Evolutionary conservation across 108 stramenopile genomes (phyloP).

Genomic region (Fragilaria radians): DNA sequence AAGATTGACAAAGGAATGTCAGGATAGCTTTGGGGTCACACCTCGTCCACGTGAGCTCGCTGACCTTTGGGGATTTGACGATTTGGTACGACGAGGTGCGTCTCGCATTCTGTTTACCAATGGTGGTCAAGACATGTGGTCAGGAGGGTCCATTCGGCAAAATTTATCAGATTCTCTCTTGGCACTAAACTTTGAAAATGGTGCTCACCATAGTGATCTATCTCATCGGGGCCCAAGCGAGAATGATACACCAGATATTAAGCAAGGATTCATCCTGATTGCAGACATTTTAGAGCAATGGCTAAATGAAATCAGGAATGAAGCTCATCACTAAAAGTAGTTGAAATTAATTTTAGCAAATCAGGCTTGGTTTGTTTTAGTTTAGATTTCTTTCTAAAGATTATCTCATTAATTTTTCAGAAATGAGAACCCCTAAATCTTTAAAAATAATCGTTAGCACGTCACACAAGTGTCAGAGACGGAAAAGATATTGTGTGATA

Average conservation of each 20-base stretch:
- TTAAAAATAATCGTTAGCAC: too few relatives aligned
- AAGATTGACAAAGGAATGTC: constrained; percentile 50
- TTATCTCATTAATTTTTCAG: too few relatives aligned
- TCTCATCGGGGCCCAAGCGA: constrained; percentile 38
- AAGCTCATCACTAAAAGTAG: neutral
- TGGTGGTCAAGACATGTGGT: constrained; percentile 66
- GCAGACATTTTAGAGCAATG: constrained; percentile 43
- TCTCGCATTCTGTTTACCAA: constrained; percentile 74
- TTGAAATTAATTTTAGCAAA: neutral
- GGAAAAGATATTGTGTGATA: too few relatives aligned
- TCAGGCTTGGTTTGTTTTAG: neutral
- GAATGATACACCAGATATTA: constrained; percentile 61
- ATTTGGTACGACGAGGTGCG: constrained; percentile 40
- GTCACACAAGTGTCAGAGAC: too few relatives aligned
- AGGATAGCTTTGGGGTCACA: constrained; percentile 49
- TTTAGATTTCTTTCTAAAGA: too few relatives aligned
- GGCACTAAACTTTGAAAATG: constrained; percentile 73
- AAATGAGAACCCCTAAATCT: too few relatives aligned
- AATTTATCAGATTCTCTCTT: constrained; percentile 42
- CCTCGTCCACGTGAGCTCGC: constrained; percentile 57
- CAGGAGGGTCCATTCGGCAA: constrained; percentile 28
- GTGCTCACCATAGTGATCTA: constrained; percentile 77
- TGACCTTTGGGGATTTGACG: constrained; percentile 45
- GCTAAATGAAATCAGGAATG: constrained; percentile 37
- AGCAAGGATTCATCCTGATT: constrained; percentile 44